A percentile compares a stretch with the other conserved stretches of the same genome.
Evolutionary conservation across 2,329 filamentous ascomycete species (phyloP).

Genomic region (Fusarium mexicanum): DNA sequence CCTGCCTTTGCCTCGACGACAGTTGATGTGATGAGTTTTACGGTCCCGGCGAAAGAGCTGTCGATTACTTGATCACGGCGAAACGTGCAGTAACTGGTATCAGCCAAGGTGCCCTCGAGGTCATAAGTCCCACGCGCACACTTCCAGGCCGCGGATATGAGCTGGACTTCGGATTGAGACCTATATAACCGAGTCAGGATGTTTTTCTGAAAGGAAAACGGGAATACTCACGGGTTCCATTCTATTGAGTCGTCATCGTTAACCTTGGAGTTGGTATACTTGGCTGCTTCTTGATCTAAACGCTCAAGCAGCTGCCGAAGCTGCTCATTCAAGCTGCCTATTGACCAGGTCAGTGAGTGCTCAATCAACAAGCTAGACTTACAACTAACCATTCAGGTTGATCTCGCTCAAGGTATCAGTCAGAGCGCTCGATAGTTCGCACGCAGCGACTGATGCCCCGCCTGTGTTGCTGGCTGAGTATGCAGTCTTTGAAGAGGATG

Average conservation of each 20-base stretch:
- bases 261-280: constrained; percentile 34
- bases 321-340: constrained; percentile 22
- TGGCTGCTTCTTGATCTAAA: constrained; percentile 37
- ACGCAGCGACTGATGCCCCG: constrained; percentile 20
- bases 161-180: constrained; percentile 18
- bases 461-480: constrained; percentile 15
- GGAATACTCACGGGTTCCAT: constrained; percentile 29
- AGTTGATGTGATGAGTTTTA: constrained; percentile 33
- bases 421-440: constrained; percentile 17
- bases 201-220: no score
- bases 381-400: constrained; percentile 7
- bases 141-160: constrained; percentile 34
- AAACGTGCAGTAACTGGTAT: constrained; percentile 22
- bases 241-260: constrained; percentile 12
- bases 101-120: not conserved
- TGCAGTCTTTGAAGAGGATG: constrained; percentile 21
- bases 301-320: constrained; percentile 28
- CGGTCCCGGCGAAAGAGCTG: constrained; percentile 17
- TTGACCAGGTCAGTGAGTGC: not conserved
- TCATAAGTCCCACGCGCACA: constrained; percentile 31
- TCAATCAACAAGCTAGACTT: not conserved
- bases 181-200: not conserved
- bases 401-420: constrained; percentile 15
- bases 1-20: not conserved
- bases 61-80: constrained; percentile 8